These are phyloP conservation scores for Trichophyton verrucosum DNA, from an alignment of 2,329 filamentous ascomycete species.

Conservation along the genomic window DNA sequence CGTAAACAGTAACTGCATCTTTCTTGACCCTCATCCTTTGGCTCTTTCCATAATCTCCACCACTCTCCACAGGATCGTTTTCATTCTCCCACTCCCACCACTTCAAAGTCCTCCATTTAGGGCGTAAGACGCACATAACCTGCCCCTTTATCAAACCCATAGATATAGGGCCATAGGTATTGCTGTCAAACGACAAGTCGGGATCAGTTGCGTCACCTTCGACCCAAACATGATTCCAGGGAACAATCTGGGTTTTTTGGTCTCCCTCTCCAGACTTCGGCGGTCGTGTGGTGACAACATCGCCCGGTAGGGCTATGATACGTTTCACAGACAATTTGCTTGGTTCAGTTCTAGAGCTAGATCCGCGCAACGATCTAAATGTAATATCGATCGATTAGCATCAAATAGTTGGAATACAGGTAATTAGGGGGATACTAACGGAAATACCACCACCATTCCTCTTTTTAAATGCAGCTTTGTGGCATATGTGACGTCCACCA, in stretches of 20 bases:
- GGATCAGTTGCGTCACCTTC: constrained; percentile 68
- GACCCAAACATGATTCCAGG: constrained; percentile 81
- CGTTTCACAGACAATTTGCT: constrained; percentile 65
- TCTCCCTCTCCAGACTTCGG: constrained; percentile 40
- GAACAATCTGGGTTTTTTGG: constrained; percentile 45
- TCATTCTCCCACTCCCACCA: constrained; percentile 30
- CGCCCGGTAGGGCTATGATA: constrained; percentile 68
- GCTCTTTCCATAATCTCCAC: constrained; percentile 14
- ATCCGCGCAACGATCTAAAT: constrained; percentile 3
- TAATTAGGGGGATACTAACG: constrained; percentile 13
- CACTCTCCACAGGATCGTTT: constrained; percentile 4
- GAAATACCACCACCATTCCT: constrained; percentile 63
- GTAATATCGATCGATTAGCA: neutral
- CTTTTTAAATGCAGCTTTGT: constrained; percentile 45
- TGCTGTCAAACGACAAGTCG: constrained; percentile 65
- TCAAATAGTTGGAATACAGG: neutral
- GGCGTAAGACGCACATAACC: constrained; percentile 61
- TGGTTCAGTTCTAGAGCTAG: constrained; percentile 58
- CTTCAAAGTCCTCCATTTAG: constrained; percentile 31
- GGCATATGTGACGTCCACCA: constrained; percentile 31
- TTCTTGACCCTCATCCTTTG: constrained; percentile 26
- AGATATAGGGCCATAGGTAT: constrained; percentile 76
- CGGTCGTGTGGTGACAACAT: constrained; percentile 54
- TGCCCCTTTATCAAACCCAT: constrained; percentile 61
- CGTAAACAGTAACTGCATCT: constrained; percentile 26